Conservation (phyloP, 2,329 filamentous ascomycete genomes). For the Pochonia chlamydosporia region DNA sequence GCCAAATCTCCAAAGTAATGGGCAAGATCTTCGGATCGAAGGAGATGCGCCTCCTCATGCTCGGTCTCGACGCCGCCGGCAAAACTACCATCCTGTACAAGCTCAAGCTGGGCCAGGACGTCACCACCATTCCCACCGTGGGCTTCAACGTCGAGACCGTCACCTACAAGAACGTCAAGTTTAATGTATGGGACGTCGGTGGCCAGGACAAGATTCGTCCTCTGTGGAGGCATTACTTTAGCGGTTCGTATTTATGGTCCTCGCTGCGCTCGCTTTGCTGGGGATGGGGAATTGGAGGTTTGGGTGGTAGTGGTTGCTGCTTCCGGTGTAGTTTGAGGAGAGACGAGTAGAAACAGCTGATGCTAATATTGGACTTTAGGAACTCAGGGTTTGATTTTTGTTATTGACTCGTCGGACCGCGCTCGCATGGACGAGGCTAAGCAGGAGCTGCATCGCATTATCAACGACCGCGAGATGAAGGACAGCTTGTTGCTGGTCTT, state of each 20-base stretch:
- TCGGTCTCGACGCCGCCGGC: slow-evolving; percentile 94
- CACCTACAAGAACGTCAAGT: slow-evolving; percentile 98
- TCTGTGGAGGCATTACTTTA: slow-evolving; percentile 96
- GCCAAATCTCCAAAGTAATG: slow-evolving; percentile 91
- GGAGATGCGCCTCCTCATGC: slow-evolving; percentile 98
- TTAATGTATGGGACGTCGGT: slow-evolving; percentile 98
- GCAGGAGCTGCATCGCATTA: slow-evolving; percentile 91
- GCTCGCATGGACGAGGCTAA: slow-evolving; percentile 88
- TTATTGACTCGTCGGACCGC: slow-evolving; percentile 92
- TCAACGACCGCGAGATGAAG: slow-evolving; percentile 97
- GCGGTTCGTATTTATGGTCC: slow-evolving; percentile 43
- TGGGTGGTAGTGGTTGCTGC: too few species aligned
- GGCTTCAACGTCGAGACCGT: slow-evolving; percentile 99
- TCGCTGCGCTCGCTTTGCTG: not conserved
- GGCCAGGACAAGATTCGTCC: slow-evolving; percentile 98
- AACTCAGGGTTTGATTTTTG: slow-evolving; percentile 97
- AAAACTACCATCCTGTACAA: slow-evolving; percentile 99
- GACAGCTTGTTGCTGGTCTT: slow-evolving; percentile 92
- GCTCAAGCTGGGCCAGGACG: slow-evolving; percentile 95
- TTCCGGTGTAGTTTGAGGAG: too few species aligned
- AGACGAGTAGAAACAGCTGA: too few species aligned
- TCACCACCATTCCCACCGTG: slow-evolving; percentile 96
- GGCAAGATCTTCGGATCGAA: slow-evolving; percentile 98
- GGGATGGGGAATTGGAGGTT: too few species aligned
- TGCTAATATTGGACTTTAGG: too few species aligned